phyloP scores from a whole-genome alignment of 176 grass and related monocot genomes.

The Triticum aestivum region IWGSC_CS_RefSeq_v2.1 NC_057804.1:109920439-109920938 shows the following conservation, averaged over 20 bases:
- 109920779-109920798: constrained; percentile 42
- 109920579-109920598: constrained; percentile 42
- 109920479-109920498: constrained; percentile 11
- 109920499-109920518: constrained; percentile 37
- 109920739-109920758: constrained; percentile 31
- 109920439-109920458: neutral
- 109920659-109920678: constrained; percentile 32
- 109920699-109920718: constrained; percentile 40
- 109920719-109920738: constrained; percentile 36
- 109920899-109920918: neutral
- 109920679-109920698: constrained; percentile 35
- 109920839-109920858: constrained; percentile 45
- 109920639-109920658: constrained; percentile 31
- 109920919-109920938: neutral
- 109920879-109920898: constrained; percentile 21
- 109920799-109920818: constrained; percentile 22
- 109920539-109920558: neutral
- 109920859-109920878: constrained; percentile 40
- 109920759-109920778: constrained; percentile 37
- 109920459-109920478: neutral
- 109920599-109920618: constrained; percentile 32
- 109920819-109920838: constrained; percentile 24
- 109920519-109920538: constrained; percentile 19
- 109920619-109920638: constrained; percentile 37
- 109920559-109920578: neutral